Conservation (phyloP, 2,329 filamentous ascomycete species). For the Falciphora oryzae region DNA sequence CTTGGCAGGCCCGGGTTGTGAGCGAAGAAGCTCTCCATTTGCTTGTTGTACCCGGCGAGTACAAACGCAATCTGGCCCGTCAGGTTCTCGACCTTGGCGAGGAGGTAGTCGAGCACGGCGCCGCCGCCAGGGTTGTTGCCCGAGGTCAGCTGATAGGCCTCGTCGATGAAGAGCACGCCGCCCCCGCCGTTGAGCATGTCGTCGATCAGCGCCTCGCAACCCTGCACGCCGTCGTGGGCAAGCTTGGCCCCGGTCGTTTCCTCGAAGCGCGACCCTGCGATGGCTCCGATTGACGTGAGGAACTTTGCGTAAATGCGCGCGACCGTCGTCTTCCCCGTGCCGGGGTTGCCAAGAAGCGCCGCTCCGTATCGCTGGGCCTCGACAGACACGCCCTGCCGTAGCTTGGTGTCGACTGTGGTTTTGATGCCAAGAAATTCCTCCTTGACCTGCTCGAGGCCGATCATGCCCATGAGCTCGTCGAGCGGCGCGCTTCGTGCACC, state of each 20-base stretch:
- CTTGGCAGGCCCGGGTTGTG: constrained; percentile 69
- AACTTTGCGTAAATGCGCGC: constrained; percentile 65
- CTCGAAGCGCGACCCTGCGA: constrained; percentile 54
- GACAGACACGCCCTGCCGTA: constrained; percentile 52
- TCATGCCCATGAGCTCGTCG: constrained; percentile 63
- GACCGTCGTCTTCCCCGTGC: constrained; percentile 69
- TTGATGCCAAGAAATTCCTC: constrained; percentile 57
- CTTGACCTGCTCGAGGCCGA: constrained; percentile 67
- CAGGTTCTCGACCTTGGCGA: constrained; percentile 67
- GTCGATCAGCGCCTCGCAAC: constrained; percentile 51
- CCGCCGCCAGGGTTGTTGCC: constrained; percentile 51
- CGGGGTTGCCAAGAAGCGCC: constrained; percentile 65
- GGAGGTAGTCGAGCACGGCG: constrained; percentile 62
- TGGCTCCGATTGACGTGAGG: constrained; percentile 52
- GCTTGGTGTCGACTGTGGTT: constrained; percentile 50
- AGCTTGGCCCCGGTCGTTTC: constrained; percentile 66
- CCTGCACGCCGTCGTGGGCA: constrained; percentile 54
- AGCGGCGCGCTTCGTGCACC: constrained; percentile 45
- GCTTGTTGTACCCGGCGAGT: constrained; percentile 64
- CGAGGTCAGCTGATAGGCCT: constrained; percentile 67
- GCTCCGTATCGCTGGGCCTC: constrained; percentile 55
- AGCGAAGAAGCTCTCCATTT: constrained; percentile 72
- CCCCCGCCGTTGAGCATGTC: constrained; percentile 52
- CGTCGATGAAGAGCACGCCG: constrained; percentile 71
- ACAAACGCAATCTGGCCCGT: constrained; percentile 66